Conservation (phyloP, 2,329 filamentous ascomycete species). For the Hypoxylon sp. region DNA sequence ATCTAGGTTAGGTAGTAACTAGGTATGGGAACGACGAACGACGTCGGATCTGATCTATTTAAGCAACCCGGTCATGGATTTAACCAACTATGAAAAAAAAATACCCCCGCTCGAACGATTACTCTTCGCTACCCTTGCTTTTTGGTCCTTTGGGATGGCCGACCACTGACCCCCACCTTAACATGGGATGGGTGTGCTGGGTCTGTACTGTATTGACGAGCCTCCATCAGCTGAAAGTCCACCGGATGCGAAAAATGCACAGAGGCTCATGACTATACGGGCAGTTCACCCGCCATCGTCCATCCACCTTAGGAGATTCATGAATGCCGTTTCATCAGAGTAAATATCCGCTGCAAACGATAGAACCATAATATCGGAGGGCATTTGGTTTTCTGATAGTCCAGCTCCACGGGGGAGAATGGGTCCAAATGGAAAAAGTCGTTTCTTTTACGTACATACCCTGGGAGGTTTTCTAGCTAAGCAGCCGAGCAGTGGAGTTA, state of each 20-base stretch:
- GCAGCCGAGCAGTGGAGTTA: constrained; percentile 31
- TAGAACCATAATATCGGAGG: neutral
- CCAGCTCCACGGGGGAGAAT: constrained; percentile 23
- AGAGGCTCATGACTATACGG: constrained; percentile 25
- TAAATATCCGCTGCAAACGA: constrained; percentile 27
- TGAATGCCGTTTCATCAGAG: constrained; percentile 25
- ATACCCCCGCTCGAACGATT: constrained; percentile 8
- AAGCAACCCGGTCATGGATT: constrained; percentile 31
- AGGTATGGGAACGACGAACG: constrained; percentile 5
- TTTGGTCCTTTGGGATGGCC: constrained; percentile 35
- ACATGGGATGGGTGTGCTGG: constrained; percentile 26
- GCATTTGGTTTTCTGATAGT: constrained; percentile 9
- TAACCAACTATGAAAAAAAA: constrained; percentile 11
- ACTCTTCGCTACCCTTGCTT: constrained; percentile 22
- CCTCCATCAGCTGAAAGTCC: constrained; percentile 35
- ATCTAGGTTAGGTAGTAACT: neutral
- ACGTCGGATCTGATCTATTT: constrained; percentile 28
- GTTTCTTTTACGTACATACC: constrained; percentile 43
- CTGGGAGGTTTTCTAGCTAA: constrained; percentile 25
- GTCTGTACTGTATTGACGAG: constrained; percentile 22
- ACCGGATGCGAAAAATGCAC: constrained; percentile 14
- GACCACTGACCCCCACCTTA: constrained; percentile 40
- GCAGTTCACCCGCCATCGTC: constrained; percentile 15
- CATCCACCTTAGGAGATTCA: constrained; percentile 5
- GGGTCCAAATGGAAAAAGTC: constrained; percentile 25